Evolutionary conservation across 2,329 filamentous ascomycete species (phyloP), one percentile per base, ranked within the genome.

Genomic region (Paramyrothecium sp.): DNA sequence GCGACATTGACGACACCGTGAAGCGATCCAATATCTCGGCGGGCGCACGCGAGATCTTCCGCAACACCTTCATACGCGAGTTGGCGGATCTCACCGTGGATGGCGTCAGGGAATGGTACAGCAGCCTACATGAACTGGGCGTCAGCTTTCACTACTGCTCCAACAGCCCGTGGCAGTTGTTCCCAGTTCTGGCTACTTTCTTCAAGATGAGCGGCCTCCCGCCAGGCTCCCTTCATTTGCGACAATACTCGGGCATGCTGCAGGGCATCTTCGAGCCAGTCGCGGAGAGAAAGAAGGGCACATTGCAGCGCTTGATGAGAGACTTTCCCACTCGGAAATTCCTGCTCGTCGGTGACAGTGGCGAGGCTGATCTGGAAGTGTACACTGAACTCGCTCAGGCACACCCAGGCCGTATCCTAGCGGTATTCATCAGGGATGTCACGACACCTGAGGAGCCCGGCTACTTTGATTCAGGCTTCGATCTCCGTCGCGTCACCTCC

Each of bases 91-190:
- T 98, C 50, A 92, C 87, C 0, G 87, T 99, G 21, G 89, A 92
- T 17, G 95, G 95, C 2, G 93, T 98, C 20, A 85, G 81, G 57
- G 91, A 96, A 60, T 98, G 95, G 94, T 99, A 98, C 69, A 86
- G 80, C 38, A 81, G 81, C 20, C 81, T 99, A 75, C 83, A 89
- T 44, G 80, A 87, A 20, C 86, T 94, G 76, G 92, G 93, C 19
- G 94, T 98, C 22, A 86, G 88, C 65, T 83, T 99, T 54, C 96
- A 99, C 70, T 99, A 99, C 72, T 96, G 97, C 62, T 99, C 95
- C n/a, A 99, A 99, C 73, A 96, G 94, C 53, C 95, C 95, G 1
- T 99, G 96, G 96, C 96, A 99, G 71, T 82, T 99, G 7, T 99
- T 91, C 66, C 95, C 95, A 0, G 86, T 98, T 2, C 78, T 99